A percentile compares a stretch with the other conserved stretches of the same genome.
Conservation (phyloP, 2,329 filamentous ascomycete genomes). For the Dactylellina haptotyla region DNA sequence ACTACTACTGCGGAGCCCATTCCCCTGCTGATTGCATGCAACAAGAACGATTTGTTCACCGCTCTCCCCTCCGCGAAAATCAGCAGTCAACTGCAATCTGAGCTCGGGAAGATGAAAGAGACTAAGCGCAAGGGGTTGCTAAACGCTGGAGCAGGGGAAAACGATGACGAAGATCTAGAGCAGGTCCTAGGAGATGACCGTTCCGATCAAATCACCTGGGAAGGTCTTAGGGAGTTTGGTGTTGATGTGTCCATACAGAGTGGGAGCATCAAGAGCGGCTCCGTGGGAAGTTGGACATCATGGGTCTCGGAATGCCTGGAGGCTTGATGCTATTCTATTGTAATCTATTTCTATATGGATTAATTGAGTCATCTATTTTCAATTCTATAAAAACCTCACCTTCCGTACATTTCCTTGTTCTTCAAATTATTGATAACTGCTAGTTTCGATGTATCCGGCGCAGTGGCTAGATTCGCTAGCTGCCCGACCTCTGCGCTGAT, state of each 20-base stretch:
- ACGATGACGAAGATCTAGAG: conserved; percentile 77
- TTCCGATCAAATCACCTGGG: conserved; percentile 42
- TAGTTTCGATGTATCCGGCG: conserved; percentile 18
- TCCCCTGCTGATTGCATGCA: conserved; percentile 81
- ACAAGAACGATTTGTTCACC: conserved; percentile 96
- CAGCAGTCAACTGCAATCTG: conserved; percentile 77
- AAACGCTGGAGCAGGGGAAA: conserved; percentile 79
- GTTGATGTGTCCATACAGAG: conserved; percentile 42
- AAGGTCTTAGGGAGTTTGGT: conserved; percentile 36
- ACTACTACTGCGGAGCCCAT: conserved; percentile 70
- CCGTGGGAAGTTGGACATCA: conserved; percentile 33
- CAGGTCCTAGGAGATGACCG: conserved; percentile 77
- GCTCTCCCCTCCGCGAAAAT: conserved; percentile 83
- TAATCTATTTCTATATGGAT: conserved; percentile 14
- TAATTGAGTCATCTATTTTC: background rate
- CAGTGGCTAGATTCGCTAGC: conserved; percentile 32
- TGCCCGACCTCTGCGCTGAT: conserved; percentile 46
- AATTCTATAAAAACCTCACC: no score
- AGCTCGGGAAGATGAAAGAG: conserved; percentile 79
- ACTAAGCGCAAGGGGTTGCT: conserved; percentile 82
- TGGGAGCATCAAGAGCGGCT: conserved; percentile 39
- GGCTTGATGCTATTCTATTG: conserved; percentile 9
- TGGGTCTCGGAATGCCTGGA: conserved; percentile 44
- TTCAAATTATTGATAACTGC: conserved; percentile 34
- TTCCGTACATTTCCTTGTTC: conserved; percentile 39